Conservation (phyloP, 2,329 filamentous ascomycete genomes). For the Penicillium sp. region DNA sequence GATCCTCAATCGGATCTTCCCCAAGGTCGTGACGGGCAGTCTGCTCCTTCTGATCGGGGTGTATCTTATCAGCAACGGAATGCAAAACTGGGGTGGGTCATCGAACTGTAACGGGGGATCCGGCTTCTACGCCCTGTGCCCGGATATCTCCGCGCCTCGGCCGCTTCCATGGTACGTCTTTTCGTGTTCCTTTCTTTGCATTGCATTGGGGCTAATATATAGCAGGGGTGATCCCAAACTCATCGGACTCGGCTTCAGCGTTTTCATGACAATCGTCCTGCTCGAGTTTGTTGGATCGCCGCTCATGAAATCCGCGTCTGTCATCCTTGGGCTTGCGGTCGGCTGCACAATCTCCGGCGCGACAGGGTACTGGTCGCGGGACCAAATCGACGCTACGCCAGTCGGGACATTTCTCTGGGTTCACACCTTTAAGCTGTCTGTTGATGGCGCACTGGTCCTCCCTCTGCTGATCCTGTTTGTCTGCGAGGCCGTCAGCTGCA, state of each 20-base stretch:
- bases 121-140: conserved; percentile 70
- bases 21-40: conserved; percentile 77
- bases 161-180: conserved; percentile 67
- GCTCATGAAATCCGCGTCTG: conserved; percentile 81
- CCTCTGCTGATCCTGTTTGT: conserved; percentile 61
- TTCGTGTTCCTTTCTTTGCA: not conserved
- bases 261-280: conserved; percentile 78
- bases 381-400: conserved; percentile 72
- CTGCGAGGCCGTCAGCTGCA: conserved; percentile 70
- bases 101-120: conserved; percentile 55
- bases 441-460: conserved; percentile 67
- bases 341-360: conserved; percentile 81
- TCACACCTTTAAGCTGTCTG: conserved; percentile 65
- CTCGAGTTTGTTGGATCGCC: conserved; percentile 82
- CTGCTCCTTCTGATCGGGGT: conserved; percentile 74
- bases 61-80: conserved; percentile 71
- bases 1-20: conserved; percentile 73
- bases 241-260: conserved; percentile 78
- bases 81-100: conserved; percentile 75
- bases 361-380: conserved; percentile 76
- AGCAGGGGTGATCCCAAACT: conserved; percentile 70
- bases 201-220: not conserved
- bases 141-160: conserved; percentile 69
- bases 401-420: conserved; percentile 70
- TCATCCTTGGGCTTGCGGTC: conserved; percentile 73